Base-by-base conservation (phyloP, 768 basidiomycete species). In the Daedaleopsis sinensis region DNA sequence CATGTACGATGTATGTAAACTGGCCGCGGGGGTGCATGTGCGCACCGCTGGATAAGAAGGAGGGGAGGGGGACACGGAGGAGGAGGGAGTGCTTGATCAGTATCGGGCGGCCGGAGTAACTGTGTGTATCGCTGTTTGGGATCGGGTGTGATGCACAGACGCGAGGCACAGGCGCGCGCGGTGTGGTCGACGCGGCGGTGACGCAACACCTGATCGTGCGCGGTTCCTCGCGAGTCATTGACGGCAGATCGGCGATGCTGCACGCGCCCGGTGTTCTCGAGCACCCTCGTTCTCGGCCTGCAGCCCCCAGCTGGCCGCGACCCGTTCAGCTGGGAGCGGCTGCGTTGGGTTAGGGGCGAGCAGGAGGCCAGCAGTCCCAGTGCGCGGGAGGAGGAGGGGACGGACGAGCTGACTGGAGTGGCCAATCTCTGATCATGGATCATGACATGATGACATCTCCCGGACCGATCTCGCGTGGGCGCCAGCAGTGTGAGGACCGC, bases 401-500 rank as follows among this genome's bases (percentile, higher is more conserved):
- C 19, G 49, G 60, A 61, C 55, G 53, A 61, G 55, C 27, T 9
- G 21, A 42, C 52, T 48, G 59, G 54, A 39, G 24, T 15, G 42
- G 49, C 39, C 16, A 56, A 52, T 56, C 49, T 52, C 55, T 55
- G 60, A 61, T 49, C 21, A 49, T 49, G 47, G 46, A 47, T 47
- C 46, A 47, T 23, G 46, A n/a, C 59, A 52, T 61, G 60, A 61
- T 61, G 59, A 61, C 59, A 61, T 61, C 38, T 35, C 27, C 55
- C 59, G 60, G 60, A 27, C 60, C 60, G 60, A 61, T 61, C 60
- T 61, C 60, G 60, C 60, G 46, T 61, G 60, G 48, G 47, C 38
- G 37, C 35, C 54, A n/a, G n/a, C n/a, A n/a, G n/a, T n/a, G n/a
- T 32, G 7, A 3, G 27, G 27, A 3, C 47, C 61, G 61, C 56